Base-by-base conservation (phyloP, 108 stramenopile genomes). In the Chaetoceros muelleri region DNA sequence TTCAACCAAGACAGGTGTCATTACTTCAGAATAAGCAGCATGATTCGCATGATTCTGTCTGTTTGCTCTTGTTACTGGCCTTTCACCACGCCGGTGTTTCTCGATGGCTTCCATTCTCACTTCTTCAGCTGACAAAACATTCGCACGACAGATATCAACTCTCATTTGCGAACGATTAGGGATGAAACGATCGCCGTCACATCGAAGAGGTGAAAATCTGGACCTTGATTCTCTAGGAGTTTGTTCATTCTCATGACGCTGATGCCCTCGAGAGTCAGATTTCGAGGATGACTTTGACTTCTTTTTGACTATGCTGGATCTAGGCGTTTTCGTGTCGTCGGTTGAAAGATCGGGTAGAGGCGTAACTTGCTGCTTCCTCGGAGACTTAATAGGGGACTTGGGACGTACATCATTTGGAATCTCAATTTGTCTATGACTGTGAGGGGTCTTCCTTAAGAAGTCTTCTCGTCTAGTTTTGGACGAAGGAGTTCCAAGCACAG, bases 151-250 rank as follows among this genome's bases (percentile, higher is more conserved):
- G 2, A 90, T 40, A 46, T 87, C 85, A 48, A 88, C 63, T 59
- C 86, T 81, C 82, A 87, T 79, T 40, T 61, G 48, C 10, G 84
- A 75, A 29, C 91, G 82, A 46, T 85, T 85, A 26, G 91, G 91
- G 22, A 93, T 93, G 71, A 88, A 93, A 30, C 91, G 81, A 79
- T 91, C 89, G 8, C 34, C 34, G 8, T 13, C 13, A 40, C 8
- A 40, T 13, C 34, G 5, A 10, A 13, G 13, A 10, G 34, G 34
- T 10, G 34, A 10, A 13, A 10, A 40, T 5, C 34, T 5, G 13
- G 5, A 10, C 13, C 34, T 40, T 40, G 8, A 10, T 40, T 13
- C 34, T 5, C 8, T 10, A 40, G 34, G 13, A 40, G 34, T 40
- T n/a, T n/a, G n/a, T n/a, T n/a, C n/a, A n/a, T n/a, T n/a, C n/a